These are phyloP conservation scores for Neurospora sublineolata DNA, from an alignment of 495 filamentous ascomycete species.

Conservation along the genomic window DNA sequence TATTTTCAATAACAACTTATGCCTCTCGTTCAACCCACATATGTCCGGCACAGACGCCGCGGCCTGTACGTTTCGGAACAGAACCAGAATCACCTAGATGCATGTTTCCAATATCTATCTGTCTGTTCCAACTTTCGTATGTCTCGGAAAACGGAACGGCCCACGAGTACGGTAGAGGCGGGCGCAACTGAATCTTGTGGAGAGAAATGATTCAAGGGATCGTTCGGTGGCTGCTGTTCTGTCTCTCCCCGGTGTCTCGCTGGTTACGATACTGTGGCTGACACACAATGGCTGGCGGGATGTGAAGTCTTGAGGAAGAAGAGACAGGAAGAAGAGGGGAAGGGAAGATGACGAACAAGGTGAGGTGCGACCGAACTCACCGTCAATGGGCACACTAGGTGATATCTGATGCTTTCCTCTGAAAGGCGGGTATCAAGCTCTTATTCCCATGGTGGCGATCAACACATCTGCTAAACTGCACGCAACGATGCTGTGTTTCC, in stretches of 20 bases:
- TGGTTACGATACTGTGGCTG: not conserved
- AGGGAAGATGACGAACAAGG: too few relatives aligned
- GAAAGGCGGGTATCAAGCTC: too few relatives aligned
- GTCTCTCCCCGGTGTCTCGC: not conserved
- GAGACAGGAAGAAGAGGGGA: too few relatives aligned
- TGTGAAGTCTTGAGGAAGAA: too few relatives aligned
- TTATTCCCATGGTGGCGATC: too few relatives aligned
- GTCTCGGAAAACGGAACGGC: not conserved
- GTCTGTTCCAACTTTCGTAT: not conserved
- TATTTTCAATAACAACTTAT: not conserved
- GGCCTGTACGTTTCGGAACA: not conserved
- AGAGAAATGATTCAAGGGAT: not conserved
- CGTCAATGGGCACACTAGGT: too few relatives aligned
- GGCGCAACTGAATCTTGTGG: not conserved
- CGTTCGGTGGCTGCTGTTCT: not conserved
- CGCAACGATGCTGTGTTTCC: too few relatives aligned
- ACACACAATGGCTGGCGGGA: not conserved
- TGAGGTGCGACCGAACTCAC: too few relatives aligned
- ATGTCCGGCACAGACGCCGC: not conserved
- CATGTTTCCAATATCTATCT: not conserved
- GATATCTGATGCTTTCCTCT: too few relatives aligned
- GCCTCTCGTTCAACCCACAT: not conserved
- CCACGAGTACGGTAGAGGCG: not conserved
- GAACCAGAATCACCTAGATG: not conserved
- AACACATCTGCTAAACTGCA: too few relatives aligned